A percentile compares a stretch with the other conserved stretches of the same genome.
phyloP scores from a whole-genome alignment of 441 rosid genomes.

The Erysimum cheiri region DNA sequence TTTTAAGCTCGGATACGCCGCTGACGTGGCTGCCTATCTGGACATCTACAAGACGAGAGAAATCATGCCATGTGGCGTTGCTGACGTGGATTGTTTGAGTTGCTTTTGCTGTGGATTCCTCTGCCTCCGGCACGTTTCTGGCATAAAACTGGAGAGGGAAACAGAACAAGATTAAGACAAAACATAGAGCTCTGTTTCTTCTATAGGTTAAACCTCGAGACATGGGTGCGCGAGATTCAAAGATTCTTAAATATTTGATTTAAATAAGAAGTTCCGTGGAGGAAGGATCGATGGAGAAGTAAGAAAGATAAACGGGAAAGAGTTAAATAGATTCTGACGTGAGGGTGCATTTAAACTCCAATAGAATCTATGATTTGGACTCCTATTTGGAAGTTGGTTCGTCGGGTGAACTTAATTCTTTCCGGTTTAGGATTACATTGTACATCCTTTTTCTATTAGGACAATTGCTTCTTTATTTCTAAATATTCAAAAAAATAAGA shows the following conservation, averaged over 20 bases:
- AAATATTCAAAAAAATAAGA: no score
- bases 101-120: constrained; percentile 41
- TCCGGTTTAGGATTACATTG: constrained; percentile 23
- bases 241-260: constrained; percentile 12
- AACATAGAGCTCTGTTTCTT: constrained; percentile 39
- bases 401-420: constrained; percentile 12
- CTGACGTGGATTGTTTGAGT: constrained; percentile 44
- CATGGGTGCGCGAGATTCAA: constrained; percentile 42
- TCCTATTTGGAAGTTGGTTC: constrained; percentile 34
- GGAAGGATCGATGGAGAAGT: constrained; percentile 36
- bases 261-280: constrained; percentile 18
- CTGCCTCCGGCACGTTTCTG: constrained; percentile 50
- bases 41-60: constrained; percentile 64
- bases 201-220: constrained; percentile 42
- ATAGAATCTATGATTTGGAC: constrained; percentile 22
- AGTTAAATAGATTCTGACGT: constrained; percentile 41
- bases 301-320: constrained; percentile 30
- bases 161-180: constrained; percentile 44
- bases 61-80: constrained; percentile 68
- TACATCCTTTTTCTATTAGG: not conserved
- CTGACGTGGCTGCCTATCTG: constrained; percentile 60
- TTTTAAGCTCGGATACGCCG: constrained; percentile 86
- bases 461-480: no score
- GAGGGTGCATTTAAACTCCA: not conserved
- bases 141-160: constrained; percentile 48